Percentiles rank a stretch among this genome's conserved stretches.
Conservation (phyloP, 2,329 filamentous ascomycete genomes). For the Diaporthe sp. region DNA sequence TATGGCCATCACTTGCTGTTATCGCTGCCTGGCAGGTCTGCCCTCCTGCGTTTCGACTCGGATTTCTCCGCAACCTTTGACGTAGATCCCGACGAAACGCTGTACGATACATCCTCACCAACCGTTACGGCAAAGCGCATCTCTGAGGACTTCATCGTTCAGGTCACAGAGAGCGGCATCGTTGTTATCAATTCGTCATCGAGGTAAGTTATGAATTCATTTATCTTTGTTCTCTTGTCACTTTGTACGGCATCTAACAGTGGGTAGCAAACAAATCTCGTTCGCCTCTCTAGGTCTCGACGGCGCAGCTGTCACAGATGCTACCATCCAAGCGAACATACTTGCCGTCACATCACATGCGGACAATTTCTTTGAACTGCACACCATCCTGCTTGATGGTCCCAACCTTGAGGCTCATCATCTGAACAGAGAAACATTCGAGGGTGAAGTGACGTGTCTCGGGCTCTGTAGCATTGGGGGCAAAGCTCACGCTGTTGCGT, state of each 20-base stretch:
- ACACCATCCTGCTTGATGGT: slow-evolving; percentile 55
- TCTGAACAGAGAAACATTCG: slow-evolving; percentile 42
- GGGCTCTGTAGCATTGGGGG: slow-evolving; percentile 50
- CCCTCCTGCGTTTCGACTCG: slow-evolving; percentile 62
- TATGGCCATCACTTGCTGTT: slow-evolving; percentile 60
- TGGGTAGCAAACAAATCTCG: slow-evolving; percentile 28
- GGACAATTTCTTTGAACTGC: slow-evolving; percentile 54
- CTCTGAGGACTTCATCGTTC: slow-evolving; percentile 58
- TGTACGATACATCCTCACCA: slow-evolving; percentile 66
- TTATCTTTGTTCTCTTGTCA: too few species aligned
- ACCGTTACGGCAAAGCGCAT: slow-evolving; percentile 64
- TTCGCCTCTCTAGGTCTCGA: slow-evolving; percentile 45
- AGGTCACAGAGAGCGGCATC: slow-evolving; percentile 66
- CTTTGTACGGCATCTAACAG: background rate
- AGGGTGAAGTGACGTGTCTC: slow-evolving; percentile 66
- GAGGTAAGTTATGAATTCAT: slow-evolving; percentile 51
- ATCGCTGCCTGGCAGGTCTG: slow-evolving; percentile 64
- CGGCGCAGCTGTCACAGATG: slow-evolving; percentile 56
- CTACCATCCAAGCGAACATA: slow-evolving; percentile 54
- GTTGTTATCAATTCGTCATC: slow-evolving; percentile 55
- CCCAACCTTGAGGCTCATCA: slow-evolving; percentile 48
- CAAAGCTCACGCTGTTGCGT: slow-evolving; percentile 29
- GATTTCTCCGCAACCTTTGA: slow-evolving; percentile 62
- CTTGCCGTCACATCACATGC: slow-evolving; percentile 61
- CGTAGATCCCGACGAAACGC: slow-evolving; percentile 55